phyloP scores from a whole-genome alignment of 1,284 basidiomycete species.

The Melampsora americana region DNA sequence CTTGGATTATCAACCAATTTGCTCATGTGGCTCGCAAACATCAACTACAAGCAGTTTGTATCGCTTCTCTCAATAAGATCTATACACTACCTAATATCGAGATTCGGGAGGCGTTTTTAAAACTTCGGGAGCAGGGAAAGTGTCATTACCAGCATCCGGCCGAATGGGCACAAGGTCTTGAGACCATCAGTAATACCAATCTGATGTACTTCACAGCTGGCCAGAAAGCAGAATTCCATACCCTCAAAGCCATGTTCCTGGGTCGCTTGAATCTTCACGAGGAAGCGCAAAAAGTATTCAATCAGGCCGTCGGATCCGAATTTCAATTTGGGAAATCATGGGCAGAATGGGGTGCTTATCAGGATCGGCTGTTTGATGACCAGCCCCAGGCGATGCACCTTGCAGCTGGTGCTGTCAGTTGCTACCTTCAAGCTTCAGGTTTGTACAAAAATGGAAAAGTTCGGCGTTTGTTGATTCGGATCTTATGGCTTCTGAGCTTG shows the following conservation, averaged over 20 bases:
- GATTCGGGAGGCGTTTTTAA: slow-evolving; percentile 98
- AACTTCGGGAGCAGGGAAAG: slow-evolving; percentile 97
- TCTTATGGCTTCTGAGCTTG: slow-evolving; percentile 92
- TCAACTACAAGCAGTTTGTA: slow-evolving; percentile 92
- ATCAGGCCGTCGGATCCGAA: slow-evolving; percentile 92
- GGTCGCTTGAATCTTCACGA: slow-evolving; percentile 80
- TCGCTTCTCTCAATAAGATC: slow-evolving; percentile 90
- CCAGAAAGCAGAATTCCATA: slow-evolving; percentile 98
- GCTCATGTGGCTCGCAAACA: slow-evolving; percentile 99
- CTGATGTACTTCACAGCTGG: slow-evolving; percentile 92
- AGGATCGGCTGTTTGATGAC: slow-evolving; percentile 83
- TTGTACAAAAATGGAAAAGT: slow-evolving; percentile 93
- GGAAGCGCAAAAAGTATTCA: slow-evolving; percentile 88
- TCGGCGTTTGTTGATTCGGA: slow-evolving; percentile 81
- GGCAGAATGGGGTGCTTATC: slow-evolving; percentile 97
- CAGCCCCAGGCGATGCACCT: slow-evolving; percentile 65
- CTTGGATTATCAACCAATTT: slow-evolving; percentile 99
- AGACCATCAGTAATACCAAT: slow-evolving; percentile 99
- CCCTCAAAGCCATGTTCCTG: slow-evolving; percentile 98
- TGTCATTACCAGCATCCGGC: slow-evolving; percentile 96
- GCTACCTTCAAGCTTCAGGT: slow-evolving; percentile 95
- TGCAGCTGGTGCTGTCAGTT: slow-evolving; percentile 90
- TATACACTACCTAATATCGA: slow-evolving; percentile 99
- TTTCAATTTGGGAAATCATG: slow-evolving; percentile 93
- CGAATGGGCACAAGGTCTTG: slow-evolving; percentile 87